Base-by-base conservation (phyloP, 257 asterid genomes). In the Jasminum sambac region DNA sequence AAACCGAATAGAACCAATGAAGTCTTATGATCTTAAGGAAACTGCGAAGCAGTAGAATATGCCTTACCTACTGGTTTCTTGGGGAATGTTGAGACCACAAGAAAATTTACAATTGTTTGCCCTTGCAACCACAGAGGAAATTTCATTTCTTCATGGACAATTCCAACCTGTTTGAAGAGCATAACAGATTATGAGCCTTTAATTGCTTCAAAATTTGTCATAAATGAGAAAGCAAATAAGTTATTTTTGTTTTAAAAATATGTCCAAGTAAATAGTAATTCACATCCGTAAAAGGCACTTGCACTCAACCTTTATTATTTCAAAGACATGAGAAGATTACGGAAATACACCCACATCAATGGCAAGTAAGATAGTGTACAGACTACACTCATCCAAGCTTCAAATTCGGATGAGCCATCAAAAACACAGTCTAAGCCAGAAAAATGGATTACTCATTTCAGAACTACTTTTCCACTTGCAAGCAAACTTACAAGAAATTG, bases 41-140 rank as follows among this genome's bases (percentile, higher is more conserved):
- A 78, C 58, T 44, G 70, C 70, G 62, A 63, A 83, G 39, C 36
- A n/a, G 40, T 46, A 59, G 63, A 44, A 44, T 57, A 38, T n/a
- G 66, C 70, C 62, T 85, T 89, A 94, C 99, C 99, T 86, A 94
- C 98, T 78, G 93, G 81, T 70, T 89, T 83, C 82, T 85, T 84
- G 38, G 99, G 99, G 74, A 79, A 83, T 69, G 85, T 84, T 66
- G 98, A 94, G 79, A 82, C 81, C 70, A 94, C 96, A 76, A 80
- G 86, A 83, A 94, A 95, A 25, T 70, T 84, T 60, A 91, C 85
- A 79, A 84, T 86, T 66, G 88, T 89, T 68, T 84, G 87, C 41
- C 99, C 96, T 63, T 89, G 96, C 85, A 95, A 80, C 99, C 98
- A 95, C 81, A 89, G 78, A 3, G 99, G 99, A 69, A 95, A 91